phyloP scores from a whole-genome alignment of 768 basidiomycete genomes.

The Agaricus blazei region DNA sequence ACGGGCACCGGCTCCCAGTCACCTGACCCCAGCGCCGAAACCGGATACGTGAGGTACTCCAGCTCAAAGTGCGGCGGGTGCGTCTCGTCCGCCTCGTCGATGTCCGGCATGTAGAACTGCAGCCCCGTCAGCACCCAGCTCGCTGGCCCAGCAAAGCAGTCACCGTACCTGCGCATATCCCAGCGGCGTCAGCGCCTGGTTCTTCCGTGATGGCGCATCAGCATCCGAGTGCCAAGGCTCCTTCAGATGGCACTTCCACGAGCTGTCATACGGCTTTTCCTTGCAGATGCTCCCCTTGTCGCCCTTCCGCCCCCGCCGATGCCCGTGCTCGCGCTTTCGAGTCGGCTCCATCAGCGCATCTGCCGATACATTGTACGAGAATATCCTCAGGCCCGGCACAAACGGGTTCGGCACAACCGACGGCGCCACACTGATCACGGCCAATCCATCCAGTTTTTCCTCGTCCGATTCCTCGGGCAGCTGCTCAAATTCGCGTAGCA shows the following conservation, averaged over 20 bases:
- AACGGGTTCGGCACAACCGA: conserved; percentile 87
- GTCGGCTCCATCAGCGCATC: conserved; percentile 17
- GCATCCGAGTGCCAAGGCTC: conserved; percentile 58
- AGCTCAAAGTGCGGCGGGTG: conserved; percentile 60
- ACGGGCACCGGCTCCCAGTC: conserved; percentile 43
- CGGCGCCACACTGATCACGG: conserved; percentile 75
- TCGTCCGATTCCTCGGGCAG: conserved; percentile 50
- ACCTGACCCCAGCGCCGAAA: conserved; percentile 28
- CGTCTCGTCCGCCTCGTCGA: conserved; percentile 42
- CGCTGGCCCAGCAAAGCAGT: conserved; percentile 8
- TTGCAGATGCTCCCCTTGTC: conserved; percentile 44
- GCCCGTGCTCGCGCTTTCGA: conserved; percentile 42
- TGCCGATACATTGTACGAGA: conserved; percentile 68
- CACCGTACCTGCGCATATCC: conserved; percentile 81
- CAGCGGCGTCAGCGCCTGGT: conserved; percentile 65
- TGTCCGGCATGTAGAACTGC: conserved; percentile 64
- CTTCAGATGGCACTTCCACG: conserved; percentile 60
- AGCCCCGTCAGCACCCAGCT: conserved; percentile 10
- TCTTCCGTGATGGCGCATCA: conserved; percentile 64
- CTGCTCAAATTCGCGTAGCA: conserved; percentile 60
- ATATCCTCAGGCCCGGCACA: conserved; percentile 75
- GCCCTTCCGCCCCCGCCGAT: conserved; percentile 40
- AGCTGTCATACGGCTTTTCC: conserved; percentile 45
- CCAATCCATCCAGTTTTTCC: conserved; percentile 46
- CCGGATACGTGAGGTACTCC: conserved; percentile 70